Conservation (phyloP, 495 filamentous ascomycete genomes). For the Neurospora sp. region DNA sequence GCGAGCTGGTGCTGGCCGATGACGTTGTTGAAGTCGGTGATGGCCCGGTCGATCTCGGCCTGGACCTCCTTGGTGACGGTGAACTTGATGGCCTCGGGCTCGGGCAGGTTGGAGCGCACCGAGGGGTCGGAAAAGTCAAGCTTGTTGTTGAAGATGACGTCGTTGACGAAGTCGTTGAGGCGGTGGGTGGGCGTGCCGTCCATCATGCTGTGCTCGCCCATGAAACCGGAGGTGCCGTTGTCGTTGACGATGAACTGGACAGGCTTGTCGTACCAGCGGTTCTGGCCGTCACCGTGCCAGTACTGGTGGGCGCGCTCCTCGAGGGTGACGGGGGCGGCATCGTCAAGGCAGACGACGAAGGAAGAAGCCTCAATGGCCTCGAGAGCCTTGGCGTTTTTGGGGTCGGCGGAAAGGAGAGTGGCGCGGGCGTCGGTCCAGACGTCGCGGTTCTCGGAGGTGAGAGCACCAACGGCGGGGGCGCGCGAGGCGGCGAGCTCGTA, state of each 20-base stretch:
- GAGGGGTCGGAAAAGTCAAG: slow-evolving; percentile 69
- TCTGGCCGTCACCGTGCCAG: slow-evolving; percentile 95
- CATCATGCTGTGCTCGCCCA: slow-evolving; percentile 99
- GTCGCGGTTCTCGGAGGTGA: slow-evolving; percentile 90
- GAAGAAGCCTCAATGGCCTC: slow-evolving; percentile 81
- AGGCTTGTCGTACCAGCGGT: slow-evolving; percentile 98
- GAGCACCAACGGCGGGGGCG: slow-evolving; percentile 64
- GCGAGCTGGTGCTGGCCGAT: slow-evolving; percentile 84
- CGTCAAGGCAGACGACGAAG: slow-evolving; percentile 90
- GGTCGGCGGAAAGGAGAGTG: slow-evolving; percentile 60
- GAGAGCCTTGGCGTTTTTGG: slow-evolving; percentile 65
- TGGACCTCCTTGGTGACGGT: slow-evolving; percentile 60
- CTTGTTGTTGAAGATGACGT: slow-evolving; percentile 81
- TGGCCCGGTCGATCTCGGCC: slow-evolving; percentile 64
- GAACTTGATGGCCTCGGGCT: slow-evolving; percentile 70
- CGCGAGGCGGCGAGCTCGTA: slow-evolving; percentile 64
- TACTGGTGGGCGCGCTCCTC: slow-evolving; percentile 93
- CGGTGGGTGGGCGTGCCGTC: slow-evolving; percentile 96
- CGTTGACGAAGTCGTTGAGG: slow-evolving; percentile 87
- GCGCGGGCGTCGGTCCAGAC: slow-evolving; percentile 81
- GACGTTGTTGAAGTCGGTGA: slow-evolving; percentile 63
- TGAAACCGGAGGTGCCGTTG: slow-evolving; percentile 95
- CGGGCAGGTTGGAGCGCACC: slow-evolving; percentile 73
- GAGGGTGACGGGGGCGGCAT: slow-evolving; percentile 82
- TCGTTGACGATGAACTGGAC: slow-evolving; percentile 97